Evolutionary conservation across 2,329 filamentous ascomycete species (phyloP), one percentile per base, ranked within the genome.

Genomic region (Fusarium fracticaudum): DNA sequence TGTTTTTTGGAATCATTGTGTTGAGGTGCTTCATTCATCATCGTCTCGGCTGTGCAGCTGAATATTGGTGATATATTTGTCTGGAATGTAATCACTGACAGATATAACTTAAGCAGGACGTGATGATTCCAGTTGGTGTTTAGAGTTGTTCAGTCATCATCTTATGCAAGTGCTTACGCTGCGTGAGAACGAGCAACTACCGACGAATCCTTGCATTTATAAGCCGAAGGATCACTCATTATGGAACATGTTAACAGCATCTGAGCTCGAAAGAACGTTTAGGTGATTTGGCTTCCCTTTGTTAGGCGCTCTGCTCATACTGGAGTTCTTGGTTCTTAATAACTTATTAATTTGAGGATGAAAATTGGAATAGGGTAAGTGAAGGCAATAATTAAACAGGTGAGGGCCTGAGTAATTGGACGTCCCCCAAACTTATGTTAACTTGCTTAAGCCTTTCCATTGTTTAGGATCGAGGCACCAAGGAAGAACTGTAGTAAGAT

Each of bases 1-100:
- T n/a, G 13, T 8, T 41, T 26, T 68, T 70, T 70, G 66, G 66
- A 59, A 70, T 70, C 45, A 70, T 38, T 33, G 12, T n/a, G 22
- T 50, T 37, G 24, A 17, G 24, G 51, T 40, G 24, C 14, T 54
- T 35, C n/a, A 44, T 24, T 43, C 40, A 44, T 41, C 53, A 45
- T 47, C 29, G 14, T 18, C 37, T 59, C 45, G n/a, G 35, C 17
- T 38, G 24, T 22, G n/a, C 15, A 26, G 22, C n/a, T 38, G 14
- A n/a, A 68, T 50, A 6, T 44, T 31, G 29, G 18, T n/a, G 22
- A 24, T 40, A 31, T 37, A 29, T 44, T 29, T 50, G 31, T 40
- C 14, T 43, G 17, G 10, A 15, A 26, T 44, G 26, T 64, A 40
- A 57, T 64, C 24, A 57, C 12, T 22, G 37, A 43, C 13, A 55